Evolutionary conservation across 306 rosid genomes (phyloP).

Genomic region (Luffa acutangula): DNA sequence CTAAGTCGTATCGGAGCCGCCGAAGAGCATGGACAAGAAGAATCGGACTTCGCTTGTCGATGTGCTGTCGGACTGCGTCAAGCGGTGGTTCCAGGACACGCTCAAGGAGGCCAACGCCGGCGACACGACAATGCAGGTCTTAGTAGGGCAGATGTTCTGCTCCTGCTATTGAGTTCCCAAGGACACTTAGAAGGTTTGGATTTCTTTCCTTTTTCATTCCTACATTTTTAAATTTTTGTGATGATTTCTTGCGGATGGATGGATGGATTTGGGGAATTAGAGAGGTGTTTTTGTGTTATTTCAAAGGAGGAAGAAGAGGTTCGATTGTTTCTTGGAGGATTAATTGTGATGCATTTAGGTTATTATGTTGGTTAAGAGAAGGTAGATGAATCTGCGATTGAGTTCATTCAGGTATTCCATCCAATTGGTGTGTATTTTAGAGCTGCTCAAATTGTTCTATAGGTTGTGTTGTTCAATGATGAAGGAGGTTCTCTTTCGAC

Average conservation of each 20-base stretch:
- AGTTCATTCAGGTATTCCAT: not conserved
- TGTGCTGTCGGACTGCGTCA: constrained; percentile 61
- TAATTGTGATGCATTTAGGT: no score
- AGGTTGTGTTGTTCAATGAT: not conserved
- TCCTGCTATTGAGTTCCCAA: constrained; percentile 64
- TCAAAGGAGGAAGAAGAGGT: not conserved
- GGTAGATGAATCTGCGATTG: not conserved
- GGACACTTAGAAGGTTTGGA: constrained; percentile 45
- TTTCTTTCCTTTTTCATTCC: not conserved
- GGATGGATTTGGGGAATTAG: not conserved
- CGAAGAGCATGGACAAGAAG: constrained; percentile 20
- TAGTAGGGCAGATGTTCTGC: constrained; percentile 67
- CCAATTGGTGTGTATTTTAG: not conserved
- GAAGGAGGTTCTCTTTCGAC: not conserved
- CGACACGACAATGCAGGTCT: constrained; percentile 50
- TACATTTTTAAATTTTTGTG: not conserved
- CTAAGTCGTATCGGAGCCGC: constrained; percentile 22
- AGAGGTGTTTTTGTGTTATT: not conserved
- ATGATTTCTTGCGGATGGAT: not conserved
- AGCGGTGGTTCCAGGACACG: constrained; percentile 80
- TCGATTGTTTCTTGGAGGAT: not conserved
- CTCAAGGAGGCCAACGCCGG: constrained; percentile 77
- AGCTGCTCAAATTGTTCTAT: not conserved
- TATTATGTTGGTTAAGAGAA: not conserved
- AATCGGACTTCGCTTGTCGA: constrained; percentile 40